Conservation (phyloP, 2,329 filamentous ascomycete genomes). For the Hymenoscyphus albidus region DNA sequence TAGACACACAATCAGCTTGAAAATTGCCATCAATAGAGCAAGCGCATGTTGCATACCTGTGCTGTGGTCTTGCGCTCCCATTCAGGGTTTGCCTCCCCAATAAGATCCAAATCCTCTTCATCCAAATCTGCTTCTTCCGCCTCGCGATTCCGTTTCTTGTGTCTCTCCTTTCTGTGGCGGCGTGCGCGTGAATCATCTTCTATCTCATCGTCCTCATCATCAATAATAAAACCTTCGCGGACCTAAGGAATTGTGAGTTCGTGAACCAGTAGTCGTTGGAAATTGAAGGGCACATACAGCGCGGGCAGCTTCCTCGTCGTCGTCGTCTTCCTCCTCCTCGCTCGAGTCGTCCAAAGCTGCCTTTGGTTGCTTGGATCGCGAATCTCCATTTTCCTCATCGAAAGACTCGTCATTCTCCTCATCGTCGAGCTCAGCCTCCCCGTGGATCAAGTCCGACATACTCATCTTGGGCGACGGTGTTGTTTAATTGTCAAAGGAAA, state of each 20-base stretch:
- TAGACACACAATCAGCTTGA: constrained; percentile 38
- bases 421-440: constrained; percentile 82
- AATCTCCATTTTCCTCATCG: constrained; percentile 69
- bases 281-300: constrained; percentile 50
- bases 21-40: neutral
- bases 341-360: constrained; percentile 71
- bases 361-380: constrained; percentile 42
- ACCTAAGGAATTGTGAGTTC: constrained; percentile 51
- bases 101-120: constrained; percentile 93
- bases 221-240: constrained; percentile 92
- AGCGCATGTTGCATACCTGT: constrained; percentile 52
- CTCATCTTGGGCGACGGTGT: constrained; percentile 48
- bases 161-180: constrained; percentile 53
- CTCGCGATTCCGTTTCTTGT: constrained; percentile 74
- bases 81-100: constrained; percentile 75
- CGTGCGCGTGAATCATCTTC: constrained; percentile 56
- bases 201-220: constrained; percentile 78
- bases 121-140: constrained; percentile 82
- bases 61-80: constrained; percentile 62
- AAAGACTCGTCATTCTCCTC: constrained; percentile 80
- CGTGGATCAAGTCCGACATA: constrained; percentile 76
- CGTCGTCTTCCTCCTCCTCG: constrained; percentile 88
- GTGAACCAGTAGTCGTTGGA: neutral
- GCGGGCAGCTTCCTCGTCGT: constrained; percentile 79
- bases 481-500: constrained; percentile 3